Conservation (phyloP, 345 rosid species). For the Cardiospermum halicacabum region DNA sequence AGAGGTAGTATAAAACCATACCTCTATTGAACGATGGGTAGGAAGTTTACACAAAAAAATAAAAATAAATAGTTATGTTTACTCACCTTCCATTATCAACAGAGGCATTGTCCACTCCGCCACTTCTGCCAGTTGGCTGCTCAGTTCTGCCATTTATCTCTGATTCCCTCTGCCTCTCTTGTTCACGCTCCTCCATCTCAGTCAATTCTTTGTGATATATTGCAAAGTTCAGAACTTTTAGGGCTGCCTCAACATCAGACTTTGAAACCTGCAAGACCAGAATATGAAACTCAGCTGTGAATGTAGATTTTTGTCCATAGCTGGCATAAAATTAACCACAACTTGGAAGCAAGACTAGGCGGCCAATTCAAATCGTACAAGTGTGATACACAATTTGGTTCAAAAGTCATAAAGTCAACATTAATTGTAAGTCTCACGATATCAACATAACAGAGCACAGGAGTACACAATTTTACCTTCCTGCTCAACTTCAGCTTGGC, state of each 20-base stretch:
- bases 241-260: constrained; percentile 85
- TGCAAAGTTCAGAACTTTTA: constrained; percentile 86
- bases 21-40: not conserved
- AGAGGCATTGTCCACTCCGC: constrained; percentile 21
- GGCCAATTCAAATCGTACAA: not conserved
- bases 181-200: constrained; percentile 95
- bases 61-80: too few relatives aligned
- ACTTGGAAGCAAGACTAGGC: not conserved
- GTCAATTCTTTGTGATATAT: constrained; percentile 92
- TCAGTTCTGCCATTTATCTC: constrained; percentile 47
- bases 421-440: not conserved
- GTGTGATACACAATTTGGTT: not conserved
- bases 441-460: constrained; percentile 1
- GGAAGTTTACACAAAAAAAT: not conserved
- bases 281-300: constrained; percentile 5
- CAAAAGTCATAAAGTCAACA: not conserved
- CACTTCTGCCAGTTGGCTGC: constrained; percentile 21
- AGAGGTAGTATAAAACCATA: too few relatives aligned
- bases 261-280: constrained; percentile 54
- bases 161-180: constrained; percentile 65
- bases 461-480: constrained; percentile 44
- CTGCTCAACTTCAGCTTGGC: constrained; percentile 90
- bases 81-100: constrained; percentile 49
- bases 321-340: constrained; percentile 1
- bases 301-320: not conserved